A percentile compares a stretch with the other conserved stretches of the same genome.
These are phyloP conservation scores for Lepiota brunneoincarnata DNA, from an alignment of 768 basidiomycete genomes.

Conservation along the genomic window DNA sequence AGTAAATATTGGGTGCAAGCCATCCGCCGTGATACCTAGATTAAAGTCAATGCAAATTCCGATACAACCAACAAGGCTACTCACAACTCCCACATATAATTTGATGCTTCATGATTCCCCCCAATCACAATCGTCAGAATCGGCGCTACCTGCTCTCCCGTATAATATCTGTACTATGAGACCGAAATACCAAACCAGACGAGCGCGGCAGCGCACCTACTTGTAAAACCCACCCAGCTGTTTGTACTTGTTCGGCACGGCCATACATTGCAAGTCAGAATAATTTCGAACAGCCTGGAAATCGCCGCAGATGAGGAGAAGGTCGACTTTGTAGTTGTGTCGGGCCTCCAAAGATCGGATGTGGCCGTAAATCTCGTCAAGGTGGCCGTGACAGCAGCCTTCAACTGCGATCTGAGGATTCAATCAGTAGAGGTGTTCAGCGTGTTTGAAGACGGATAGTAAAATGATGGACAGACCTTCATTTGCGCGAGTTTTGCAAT, in stretches of 20 bases:
- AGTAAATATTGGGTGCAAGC: constrained; percentile 96
- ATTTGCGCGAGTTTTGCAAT: no score
- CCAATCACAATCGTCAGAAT: constrained; percentile 92
- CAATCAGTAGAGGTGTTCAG: no score
- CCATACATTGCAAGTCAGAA: constrained; percentile 77
- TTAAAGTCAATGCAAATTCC: not conserved
- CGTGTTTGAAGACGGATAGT: no score
- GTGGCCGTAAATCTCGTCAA: constrained; percentile 73
- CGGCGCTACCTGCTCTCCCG: constrained; percentile 74
- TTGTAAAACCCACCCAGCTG: constrained; percentile 75
- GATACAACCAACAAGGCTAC: constrained; percentile 22
- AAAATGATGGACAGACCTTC: no score
- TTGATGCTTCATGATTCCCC: constrained; percentile 97
- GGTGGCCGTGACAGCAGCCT: constrained; percentile 78
- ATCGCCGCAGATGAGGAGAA: constrained; percentile 89
- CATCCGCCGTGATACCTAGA: constrained; percentile 92
- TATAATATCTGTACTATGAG: constrained; percentile 67
- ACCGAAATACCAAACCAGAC: not conserved
- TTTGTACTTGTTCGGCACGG: constrained; percentile 82
- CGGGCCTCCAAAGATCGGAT: constrained; percentile 53
- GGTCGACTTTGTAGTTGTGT: constrained; percentile 63
- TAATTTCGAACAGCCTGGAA: constrained; percentile 87
- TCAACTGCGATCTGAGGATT: no score
- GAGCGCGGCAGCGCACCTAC: constrained; percentile 30
- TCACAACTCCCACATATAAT: constrained; percentile 95